Evolutionary conservation across 208 protist genomes (phyloP).

Genomic region (Leishmania mexicana): DNA sequence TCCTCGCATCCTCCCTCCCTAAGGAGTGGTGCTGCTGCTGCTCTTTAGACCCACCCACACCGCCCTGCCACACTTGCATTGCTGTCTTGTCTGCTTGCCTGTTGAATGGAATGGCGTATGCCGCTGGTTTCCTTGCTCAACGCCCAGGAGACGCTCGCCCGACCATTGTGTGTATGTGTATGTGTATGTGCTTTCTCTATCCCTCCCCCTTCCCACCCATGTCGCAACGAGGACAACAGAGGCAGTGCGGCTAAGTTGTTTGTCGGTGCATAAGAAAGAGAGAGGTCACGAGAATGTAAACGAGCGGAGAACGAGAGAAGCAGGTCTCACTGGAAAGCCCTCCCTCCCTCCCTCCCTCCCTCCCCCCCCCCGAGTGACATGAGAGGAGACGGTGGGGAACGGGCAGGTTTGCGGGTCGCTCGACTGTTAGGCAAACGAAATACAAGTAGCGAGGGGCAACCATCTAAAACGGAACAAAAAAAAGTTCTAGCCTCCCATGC

Average conservation of each 20-base stretch:
- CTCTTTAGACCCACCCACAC: background rate
- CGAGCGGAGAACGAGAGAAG: background rate
- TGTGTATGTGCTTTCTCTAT: background rate
- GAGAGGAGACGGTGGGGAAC: background rate
- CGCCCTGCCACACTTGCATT: background rate
- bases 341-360: too few relatives aligned
- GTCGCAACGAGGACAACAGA: background rate
- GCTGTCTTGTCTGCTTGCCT: background rate
- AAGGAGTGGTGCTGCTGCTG: background rate
- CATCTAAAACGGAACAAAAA: slow-evolving; percentile 2
- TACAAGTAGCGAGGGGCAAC: background rate
- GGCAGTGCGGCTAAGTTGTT: background rate
- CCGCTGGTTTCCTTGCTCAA: background rate
- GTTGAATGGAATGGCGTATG: background rate
- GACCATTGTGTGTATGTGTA: background rate
- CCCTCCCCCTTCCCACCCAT: background rate
- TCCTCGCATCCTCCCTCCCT: background rate
- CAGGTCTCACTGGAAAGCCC: background rate
- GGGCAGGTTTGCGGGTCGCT: background rate
- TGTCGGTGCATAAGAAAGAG: background rate
- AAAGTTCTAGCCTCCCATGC: background rate
- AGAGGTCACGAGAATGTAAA: background rate
- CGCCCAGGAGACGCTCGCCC: background rate
- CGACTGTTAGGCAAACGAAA: background rate
- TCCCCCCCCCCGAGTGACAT: background rate